Percentiles rank a stretch among this genome's conserved stretches.
Conservation (phyloP, 1,284 basidiomycete genomes). For the Ganoderma lucidum region DNA sequence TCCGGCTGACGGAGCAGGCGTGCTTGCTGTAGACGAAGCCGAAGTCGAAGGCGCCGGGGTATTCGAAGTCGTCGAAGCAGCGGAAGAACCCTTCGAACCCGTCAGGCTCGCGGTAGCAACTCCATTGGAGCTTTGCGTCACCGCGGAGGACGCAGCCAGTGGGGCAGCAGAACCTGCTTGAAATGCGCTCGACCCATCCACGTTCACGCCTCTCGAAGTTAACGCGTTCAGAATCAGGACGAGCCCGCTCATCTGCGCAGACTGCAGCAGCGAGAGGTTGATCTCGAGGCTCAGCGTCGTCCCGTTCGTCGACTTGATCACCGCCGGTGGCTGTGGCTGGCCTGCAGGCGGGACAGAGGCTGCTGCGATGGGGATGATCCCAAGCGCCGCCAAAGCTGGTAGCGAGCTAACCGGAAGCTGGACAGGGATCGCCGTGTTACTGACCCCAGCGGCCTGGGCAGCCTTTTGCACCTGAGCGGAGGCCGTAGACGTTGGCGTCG, state of each 20-base stretch:
- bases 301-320: slow-evolving; percentile 73
- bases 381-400: slow-evolving; percentile 70
- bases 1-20: slow-evolving; percentile 7
- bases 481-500: slow-evolving; percentile 38
- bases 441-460: slow-evolving; percentile 39
- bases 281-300: slow-evolving; percentile 77
- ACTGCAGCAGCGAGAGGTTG: slow-evolving; percentile 73
- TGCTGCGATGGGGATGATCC: slow-evolving; percentile 76
- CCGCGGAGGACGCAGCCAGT: not conserved
- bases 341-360: slow-evolving; percentile 60
- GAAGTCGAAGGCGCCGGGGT: slow-evolving; percentile 18
- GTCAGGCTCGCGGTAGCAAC: slow-evolving; percentile 7
- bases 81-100: slow-evolving; percentile 9
- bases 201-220: slow-evolving; percentile 44
- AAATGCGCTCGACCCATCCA: slow-evolving; percentile 24
- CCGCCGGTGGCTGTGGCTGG: slow-evolving; percentile 70
- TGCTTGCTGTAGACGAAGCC: slow-evolving; percentile 15
- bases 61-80: slow-evolving; percentile 23
- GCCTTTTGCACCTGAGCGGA: slow-evolving; percentile 29
- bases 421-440: slow-evolving; percentile 66
- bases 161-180: not conserved
- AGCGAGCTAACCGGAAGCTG: slow-evolving; percentile 76
- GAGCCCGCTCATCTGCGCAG: slow-evolving; percentile 75
- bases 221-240: slow-evolving; percentile 74
- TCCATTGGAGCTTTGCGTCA: slow-evolving; percentile 14